Base-by-base conservation (phyloP, 164 flowering plant genomes). In the Annona squamosa region DNA sequence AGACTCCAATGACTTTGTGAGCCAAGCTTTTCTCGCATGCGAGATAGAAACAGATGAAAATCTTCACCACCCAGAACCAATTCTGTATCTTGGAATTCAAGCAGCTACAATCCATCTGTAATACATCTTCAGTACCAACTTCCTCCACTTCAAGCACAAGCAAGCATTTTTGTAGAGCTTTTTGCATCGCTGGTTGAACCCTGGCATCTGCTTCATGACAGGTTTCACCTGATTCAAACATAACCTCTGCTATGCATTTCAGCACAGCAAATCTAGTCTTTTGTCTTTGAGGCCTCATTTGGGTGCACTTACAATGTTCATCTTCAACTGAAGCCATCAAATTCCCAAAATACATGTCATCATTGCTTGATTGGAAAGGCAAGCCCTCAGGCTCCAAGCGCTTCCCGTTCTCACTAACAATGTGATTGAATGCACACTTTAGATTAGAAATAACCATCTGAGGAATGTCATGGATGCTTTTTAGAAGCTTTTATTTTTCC, bases 41-140 rank as follows among this genome's bases (percentile, higher is more conserved):
- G 6, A 72, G 67, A 45, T 59, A 16, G 61, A 72, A 48, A 6
- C 74, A 41, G 12, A 72, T 17, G 1, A 72, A 44, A 18, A 61
- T 44, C 56, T 72, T 72, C 41, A 72, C 46, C 2, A 43, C 68
- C 19, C 7, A 65, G 16, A 63, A 42, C 74, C 74, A 72, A 18
- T 63, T 63, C 17, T 46, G 62, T 44, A 72, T 72, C 48, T 62
- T 61, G 19, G 44, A 37, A 62, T 72, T 4, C 10, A 72, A 48
- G 6, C 5, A 13, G 42, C 9, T 63, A 67, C 74, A 72, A 37
- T 72, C 74, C 52, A 72, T 72, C 67, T 45, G 44, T 44, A 46
- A n/a, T 63, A 91, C 94, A 71, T 91, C 98, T 69, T 91, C 98
- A 56, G 90, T 88, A 84, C 96, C 89, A 78, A 88, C 71, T 74